These are phyloP conservation scores for Barnettozyma hawaiiensis DNA, from an alignment of 1,139 yeast genomes.

Conservation along the genomic window DNA sequence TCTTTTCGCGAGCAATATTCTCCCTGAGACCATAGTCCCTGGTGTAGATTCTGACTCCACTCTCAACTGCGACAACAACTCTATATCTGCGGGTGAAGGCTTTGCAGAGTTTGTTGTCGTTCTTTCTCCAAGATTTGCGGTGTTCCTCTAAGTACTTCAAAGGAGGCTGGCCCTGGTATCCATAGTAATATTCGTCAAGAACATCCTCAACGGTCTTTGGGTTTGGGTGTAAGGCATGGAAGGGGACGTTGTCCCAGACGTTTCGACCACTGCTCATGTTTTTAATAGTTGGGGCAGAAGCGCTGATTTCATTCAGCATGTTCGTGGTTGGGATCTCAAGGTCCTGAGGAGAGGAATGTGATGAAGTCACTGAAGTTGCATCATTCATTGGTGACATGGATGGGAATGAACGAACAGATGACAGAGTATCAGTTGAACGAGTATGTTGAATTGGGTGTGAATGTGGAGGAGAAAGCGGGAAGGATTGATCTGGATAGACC, in stretches of 20 bases:
- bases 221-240: slow-evolving; percentile 20
- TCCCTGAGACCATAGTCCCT: slow-evolving; percentile 19
- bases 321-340: slow-evolving; percentile 5
- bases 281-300: not conserved
- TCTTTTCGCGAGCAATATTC: slow-evolving; percentile 20
- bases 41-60: slow-evolving; percentile 17
- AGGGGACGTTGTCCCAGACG: slow-evolving; percentile 18
- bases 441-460: slow-evolving; percentile 1
- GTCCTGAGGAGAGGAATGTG: not conserved
- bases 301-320: not conserved
- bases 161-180: slow-evolving; percentile 25
- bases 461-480: not conserved
- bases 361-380: slow-evolving; percentile 2
- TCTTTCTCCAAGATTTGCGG: slow-evolving; percentile 25
- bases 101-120: slow-evolving; percentile 24
- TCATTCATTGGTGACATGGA: slow-evolving; percentile 10
- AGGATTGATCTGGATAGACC: not conserved
- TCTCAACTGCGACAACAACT: slow-evolving; percentile 23
- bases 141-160: slow-evolving; percentile 23
- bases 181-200: slow-evolving; percentile 24
- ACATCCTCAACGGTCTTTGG: slow-evolving; percentile 24
- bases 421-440: not conserved
- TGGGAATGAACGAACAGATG: slow-evolving; percentile 8
- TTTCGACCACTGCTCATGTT: slow-evolving; percentile 14
- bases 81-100: slow-evolving; percentile 25